These are phyloP conservation scores for Sutorius australiensis DNA, from an alignment of 768 basidiomycete genomes.

Conservation along the genomic window DNA sequence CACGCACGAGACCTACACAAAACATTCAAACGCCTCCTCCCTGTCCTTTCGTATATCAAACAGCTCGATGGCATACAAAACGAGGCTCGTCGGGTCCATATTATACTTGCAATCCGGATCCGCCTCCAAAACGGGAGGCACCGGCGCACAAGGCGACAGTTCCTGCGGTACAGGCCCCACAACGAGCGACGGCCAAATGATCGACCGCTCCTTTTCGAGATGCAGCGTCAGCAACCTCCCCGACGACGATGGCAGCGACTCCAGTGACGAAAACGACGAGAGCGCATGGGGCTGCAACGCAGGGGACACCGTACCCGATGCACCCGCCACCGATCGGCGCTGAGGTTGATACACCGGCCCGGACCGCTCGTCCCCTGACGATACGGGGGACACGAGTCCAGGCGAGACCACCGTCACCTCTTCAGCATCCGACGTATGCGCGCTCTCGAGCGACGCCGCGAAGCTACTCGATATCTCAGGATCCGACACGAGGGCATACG, in stretches of 20 bases:
- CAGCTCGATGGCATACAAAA: conserved; percentile 64
- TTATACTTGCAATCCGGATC: conserved; percentile 62
- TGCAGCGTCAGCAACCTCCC: conserved; percentile 76
- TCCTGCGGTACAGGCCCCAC: conserved; percentile 66
- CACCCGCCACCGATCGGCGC: conserved; percentile 24
- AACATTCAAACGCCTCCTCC: conserved; percentile 78
- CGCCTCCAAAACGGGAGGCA: conserved; percentile 51
- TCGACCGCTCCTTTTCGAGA: conserved; percentile 73
- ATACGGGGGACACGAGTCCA: conserved; percentile 57
- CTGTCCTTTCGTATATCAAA: conserved; percentile 72
- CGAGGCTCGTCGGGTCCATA: conserved; percentile 83
- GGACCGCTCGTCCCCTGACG: conserved; percentile 52
- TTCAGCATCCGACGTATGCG: conserved; percentile 67
- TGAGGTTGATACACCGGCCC: conserved; percentile 14
- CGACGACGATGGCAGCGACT: conserved; percentile 58
- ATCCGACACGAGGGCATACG: conserved; percentile 80
- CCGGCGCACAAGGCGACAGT: conserved; percentile 48
- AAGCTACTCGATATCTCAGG: conserved; percentile 83
- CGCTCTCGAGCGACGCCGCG: conserved; percentile 76
- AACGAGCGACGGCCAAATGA: conserved; percentile 81
- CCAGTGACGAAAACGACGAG: conserved; percentile 78
- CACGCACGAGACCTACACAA: conserved; percentile 49
- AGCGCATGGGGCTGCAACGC: conserved; percentile 49
- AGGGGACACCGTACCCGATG: conserved; percentile 56
- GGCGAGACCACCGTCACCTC: conserved; percentile 55